Percentiles rank a stretch among this genome's conserved stretches.
phyloP scores from a whole-genome alignment of 129 eudicot species.

The Flaveria sonorensis region DNA sequence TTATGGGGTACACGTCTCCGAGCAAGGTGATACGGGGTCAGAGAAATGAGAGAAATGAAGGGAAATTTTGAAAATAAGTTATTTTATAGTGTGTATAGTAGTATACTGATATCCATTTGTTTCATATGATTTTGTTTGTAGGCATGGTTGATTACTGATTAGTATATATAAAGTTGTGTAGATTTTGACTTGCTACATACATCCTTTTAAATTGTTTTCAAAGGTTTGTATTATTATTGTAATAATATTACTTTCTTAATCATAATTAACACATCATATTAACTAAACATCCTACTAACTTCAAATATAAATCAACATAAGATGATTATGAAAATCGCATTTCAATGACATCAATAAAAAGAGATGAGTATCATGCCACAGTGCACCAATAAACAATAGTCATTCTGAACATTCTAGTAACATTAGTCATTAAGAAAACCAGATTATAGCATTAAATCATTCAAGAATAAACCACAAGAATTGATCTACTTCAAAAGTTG shows the following conservation, averaged over 20 bases:
- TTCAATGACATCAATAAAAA: background rate
- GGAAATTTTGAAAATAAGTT: conserved; percentile 12
- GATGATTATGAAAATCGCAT: background rate
- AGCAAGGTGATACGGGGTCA: conserved; percentile 53
- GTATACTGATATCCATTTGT: conserved; percentile 2
- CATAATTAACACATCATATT: no score
- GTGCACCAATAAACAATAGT: background rate
- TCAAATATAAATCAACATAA: background rate
- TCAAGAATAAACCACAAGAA: no score
- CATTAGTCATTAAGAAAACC: background rate
- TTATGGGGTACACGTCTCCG: conserved; percentile 84
- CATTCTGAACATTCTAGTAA: background rate
- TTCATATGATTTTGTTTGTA: conserved; percentile 34
- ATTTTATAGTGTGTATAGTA: conserved; percentile 20
- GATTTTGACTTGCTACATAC: background rate
- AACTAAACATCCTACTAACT: no score
- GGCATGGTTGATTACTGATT: conserved; percentile 7
- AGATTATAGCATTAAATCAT: background rate
- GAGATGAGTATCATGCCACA: background rate
- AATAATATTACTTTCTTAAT: no score
- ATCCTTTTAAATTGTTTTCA: background rate
- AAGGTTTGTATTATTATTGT: background rate
- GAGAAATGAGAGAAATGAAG: background rate
- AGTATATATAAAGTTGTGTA: background rate
- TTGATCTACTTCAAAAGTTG: background rate